Base-by-base conservation (phyloP, 305 asterid genomes). In the Rubia balearica region DNA sequence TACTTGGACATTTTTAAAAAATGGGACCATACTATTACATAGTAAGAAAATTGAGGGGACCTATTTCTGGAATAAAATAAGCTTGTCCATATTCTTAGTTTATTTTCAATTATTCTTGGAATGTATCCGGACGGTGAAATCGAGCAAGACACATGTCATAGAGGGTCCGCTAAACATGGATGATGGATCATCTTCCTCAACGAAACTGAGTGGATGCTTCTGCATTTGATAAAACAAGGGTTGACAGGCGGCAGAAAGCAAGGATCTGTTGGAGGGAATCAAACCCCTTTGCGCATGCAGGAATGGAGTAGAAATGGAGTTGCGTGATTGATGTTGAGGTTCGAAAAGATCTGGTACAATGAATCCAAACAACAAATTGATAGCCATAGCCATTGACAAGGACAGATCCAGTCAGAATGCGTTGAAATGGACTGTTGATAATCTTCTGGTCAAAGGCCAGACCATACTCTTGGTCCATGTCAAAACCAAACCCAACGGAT, bases 161-260 rank as follows among this genome's bases (percentile, higher is more conserved):
- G 61, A 17, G 13, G 21, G 76, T 77, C 92, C 92, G 89, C 80
- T 75, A 90, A 90, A 85, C 51, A 73, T 79, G 96, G 90, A 72
- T 73, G 82, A 70, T 73, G 96, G 90, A 72, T 73, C 83, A 70
- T 73, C 83, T 84, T 88, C 91, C 66, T 70, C 80, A 77, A 76
- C 75, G 67, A 78, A 72, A 75, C 78, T 77, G 79, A 74, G 14
- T 65, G 81, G 77, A 55, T 71, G 56, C 30, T 41, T 73, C 22
- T 72, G 55, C 51, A 33, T 57, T 68, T 17, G 68, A 70, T 24
- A 22, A 8, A 64, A 33, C 19, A 75, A 9, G 17, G 19, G 16
- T 19, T 33, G 24, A 45, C 48, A 12, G 8, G 19, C 60, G 67
- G 42, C 45, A 7, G 64, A 40, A 24, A 22, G 19, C 36, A 61